phyloP scores from a whole-genome alignment of 208 protist genomes.

The Wallacemonas sp. region DNA sequence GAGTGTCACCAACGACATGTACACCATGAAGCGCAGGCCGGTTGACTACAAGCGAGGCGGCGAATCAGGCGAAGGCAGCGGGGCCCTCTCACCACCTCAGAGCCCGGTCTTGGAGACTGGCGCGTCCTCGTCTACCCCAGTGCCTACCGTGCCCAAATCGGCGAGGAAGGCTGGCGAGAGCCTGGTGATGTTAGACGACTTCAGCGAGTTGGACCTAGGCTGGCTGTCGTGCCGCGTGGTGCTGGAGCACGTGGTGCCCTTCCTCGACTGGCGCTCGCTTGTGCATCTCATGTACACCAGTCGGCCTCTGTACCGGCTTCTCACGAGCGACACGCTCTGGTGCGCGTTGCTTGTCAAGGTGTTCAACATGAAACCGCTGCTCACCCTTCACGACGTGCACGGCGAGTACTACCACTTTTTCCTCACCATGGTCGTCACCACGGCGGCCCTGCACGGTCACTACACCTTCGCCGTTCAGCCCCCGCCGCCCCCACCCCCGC shows the following conservation, averaged over 20 bases:
- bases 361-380: slow-evolving; percentile 57
- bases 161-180: no score
- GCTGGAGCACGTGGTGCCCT: slow-evolving; percentile 34
- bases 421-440: slow-evolving; percentile 63
- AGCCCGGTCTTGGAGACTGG: no score
- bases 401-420: slow-evolving; percentile 67
- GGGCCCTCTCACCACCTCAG: no score
- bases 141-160: no score
- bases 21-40: no score
- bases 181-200: no score
- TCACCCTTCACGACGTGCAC: slow-evolving; percentile 26
- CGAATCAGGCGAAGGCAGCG: no score
- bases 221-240: background rate
- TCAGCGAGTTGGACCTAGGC: background rate
- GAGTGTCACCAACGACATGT: no score
- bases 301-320: slow-evolving; percentile 31
- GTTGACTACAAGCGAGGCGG: no score
- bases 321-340: slow-evolving; percentile 56
- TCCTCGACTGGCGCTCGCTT: slow-evolving; percentile 41
- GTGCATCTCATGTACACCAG: slow-evolving; percentile 48
- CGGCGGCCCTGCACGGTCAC: slow-evolving; percentile 62
- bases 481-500: background rate
- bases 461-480: slow-evolving; percentile 50
- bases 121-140: no score
- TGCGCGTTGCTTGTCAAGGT: slow-evolving; percentile 25